Evolutionary conservation across 441 rosid species (phyloP).

Genomic region (Jatropha podagrica): DNA sequence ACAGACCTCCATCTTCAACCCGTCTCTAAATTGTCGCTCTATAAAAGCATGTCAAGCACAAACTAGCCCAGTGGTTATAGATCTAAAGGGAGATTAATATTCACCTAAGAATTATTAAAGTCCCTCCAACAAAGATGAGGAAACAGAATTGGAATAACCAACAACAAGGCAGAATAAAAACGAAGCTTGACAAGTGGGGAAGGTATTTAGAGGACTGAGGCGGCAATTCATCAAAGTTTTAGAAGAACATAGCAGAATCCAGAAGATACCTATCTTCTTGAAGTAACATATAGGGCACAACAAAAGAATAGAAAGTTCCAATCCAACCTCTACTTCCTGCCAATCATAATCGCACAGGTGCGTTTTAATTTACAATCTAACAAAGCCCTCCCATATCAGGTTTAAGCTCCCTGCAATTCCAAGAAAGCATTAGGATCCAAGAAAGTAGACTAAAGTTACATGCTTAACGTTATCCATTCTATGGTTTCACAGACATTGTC

Average conservation of each 20-base stretch:
- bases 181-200: slow-evolving; percentile 44
- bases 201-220: slow-evolving; percentile 32
- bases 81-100: slow-evolving; percentile 17
- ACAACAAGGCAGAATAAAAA: slow-evolving; percentile 33
- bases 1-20: slow-evolving; percentile 63
- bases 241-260: slow-evolving; percentile 26
- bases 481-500: not conserved
- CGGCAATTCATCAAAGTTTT: slow-evolving; percentile 20
- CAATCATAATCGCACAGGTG: not conserved
- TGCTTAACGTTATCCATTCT: not conserved
- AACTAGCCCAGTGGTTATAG: slow-evolving; percentile 17
- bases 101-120: slow-evolving; percentile 19
- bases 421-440: slow-evolving; percentile 10
- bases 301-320: slow-evolving; percentile 28
- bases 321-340: slow-evolving; percentile 25
- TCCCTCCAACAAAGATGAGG: slow-evolving; percentile 22
- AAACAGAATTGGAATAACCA: slow-evolving; percentile 36
- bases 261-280: slow-evolving; percentile 43
- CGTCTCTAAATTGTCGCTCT: slow-evolving; percentile 32
- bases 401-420: slow-evolving; percentile 4
- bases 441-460: not conserved
- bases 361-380: slow-evolving; percentile 6
- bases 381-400: not conserved
- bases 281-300: slow-evolving; percentile 37
- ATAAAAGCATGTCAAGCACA: slow-evolving; percentile 42